Base-by-base conservation (phyloP, 2,329 filamentous ascomycete species). In the Pseudopyricularia javanii region DNA sequence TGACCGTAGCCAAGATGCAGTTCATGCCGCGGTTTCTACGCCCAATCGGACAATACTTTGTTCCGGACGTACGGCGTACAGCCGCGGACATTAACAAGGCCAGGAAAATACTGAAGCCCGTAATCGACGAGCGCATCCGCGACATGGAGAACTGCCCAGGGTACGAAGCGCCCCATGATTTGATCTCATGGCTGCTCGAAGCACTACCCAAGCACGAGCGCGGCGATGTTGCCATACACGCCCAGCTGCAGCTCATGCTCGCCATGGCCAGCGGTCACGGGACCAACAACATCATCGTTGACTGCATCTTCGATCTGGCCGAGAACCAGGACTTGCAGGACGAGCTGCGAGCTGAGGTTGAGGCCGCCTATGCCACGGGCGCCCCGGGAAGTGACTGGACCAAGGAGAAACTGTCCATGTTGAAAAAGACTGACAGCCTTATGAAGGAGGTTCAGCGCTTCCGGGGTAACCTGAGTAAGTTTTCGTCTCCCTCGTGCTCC, bases 21-120 rank as follows among this genome's bases (percentile, higher is more conserved):
- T 69, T 76, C 58, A 75, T 76, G 54, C 74, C 74, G 1, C 67
- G 67, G 11, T 76, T 74, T 72, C 64, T 72, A 55, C 71, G 74
- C 2, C 74, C 74, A 1, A 47, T 70, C 1, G 73, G 67, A 1
- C 71, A 75, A 56, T 69, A 71, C 56, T 57, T 75, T 26, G 71
- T 77, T 4, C 40, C 40, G 12, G 40, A 45, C 11, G 40, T 45
- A 20, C 40, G 40, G 24, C 40, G 40, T 12, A 45, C 40, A 6
- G 40, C 40, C 24, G 67, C 70, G 6, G 74, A 77, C 54, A 59
- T 76, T 22, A 61, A 66, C 49, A 70, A 71, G 56, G 74, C 71
- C 11, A 66, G 69, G 57, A 61, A 62, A 7, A 68, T 76, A 64
- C 60, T 77, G 14, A 60, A 63, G 50, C 74, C 74, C 1, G 61